Evolutionary conservation across 2,329 filamentous ascomycete genomes (phyloP), one percentile per base, ranked within the genome.

Genomic region (Mycogone perniciosa): DNA sequence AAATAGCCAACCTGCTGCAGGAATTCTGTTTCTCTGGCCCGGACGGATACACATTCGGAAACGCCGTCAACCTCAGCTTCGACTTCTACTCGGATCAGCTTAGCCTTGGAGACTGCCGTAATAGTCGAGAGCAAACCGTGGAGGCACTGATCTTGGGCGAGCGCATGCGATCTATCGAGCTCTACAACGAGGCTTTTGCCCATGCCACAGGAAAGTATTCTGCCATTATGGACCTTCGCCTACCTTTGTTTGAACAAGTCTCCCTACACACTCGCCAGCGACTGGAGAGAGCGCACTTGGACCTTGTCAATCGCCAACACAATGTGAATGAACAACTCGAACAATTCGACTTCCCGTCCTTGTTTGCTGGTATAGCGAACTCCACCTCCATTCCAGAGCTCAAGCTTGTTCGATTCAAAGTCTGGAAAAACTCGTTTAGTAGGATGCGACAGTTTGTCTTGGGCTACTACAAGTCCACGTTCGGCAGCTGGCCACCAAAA

Each of bases 131-230:
- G 63, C 95, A 93, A 75, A 96, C 88, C 0, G 76, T 97, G 27
- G 89, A 97, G 68, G 88, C 85, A 0, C 77, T 97, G 43, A 79
- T 97, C n/a, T 74, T 99, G 8, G 91, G 88, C 50, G 92, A 99
- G 70, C 81, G 81, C 35, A 88, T 97, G 83, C 84, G 85, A 52
- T 95, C 81, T 44, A 81, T 85, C 60, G 78, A 84, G 6, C 77
- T 99, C 2, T 97, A 95, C 69, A 89, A 88, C 52, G 90, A 96
- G 67, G 89, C 89, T 0, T 97, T 96, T 62, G 84, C 90, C 5
- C 93, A 97, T 66, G 89, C 85, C 0, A 89, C 88, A 7, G 93
- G 92, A 45, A 95, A 93, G 67, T 89, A 92, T 53, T 80, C 88
- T 20, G 77, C 89, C 31, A 81, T 90, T 53, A 77, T 83, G 49